Conservation (phyloP, 495 filamentous ascomycete genomes). For the Margaritispora aquatica region DNA sequence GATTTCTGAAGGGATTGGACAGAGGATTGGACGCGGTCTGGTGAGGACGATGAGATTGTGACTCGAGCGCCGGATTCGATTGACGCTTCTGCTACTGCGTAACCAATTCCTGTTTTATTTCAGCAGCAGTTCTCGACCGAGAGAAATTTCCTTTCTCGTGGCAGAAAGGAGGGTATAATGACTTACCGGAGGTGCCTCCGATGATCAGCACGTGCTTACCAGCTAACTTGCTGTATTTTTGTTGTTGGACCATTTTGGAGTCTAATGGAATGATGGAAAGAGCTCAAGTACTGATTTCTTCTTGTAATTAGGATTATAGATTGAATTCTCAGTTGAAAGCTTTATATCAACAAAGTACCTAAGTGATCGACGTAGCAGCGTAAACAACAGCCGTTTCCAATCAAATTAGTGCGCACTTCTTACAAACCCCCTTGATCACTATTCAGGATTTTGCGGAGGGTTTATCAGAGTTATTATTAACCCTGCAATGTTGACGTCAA, state of each 20-base stretch:
- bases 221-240: slow-evolving; percentile 18
- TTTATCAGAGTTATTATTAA: too few relatives aligned
- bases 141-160: neutral
- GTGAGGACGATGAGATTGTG: slow-evolving; percentile 47
- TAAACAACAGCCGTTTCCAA: too few relatives aligned
- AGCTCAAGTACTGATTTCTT: neutral
- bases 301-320: neutral
- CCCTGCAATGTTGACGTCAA: too few relatives aligned
- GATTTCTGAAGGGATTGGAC: slow-evolving; percentile 30
- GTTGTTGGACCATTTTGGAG: slow-evolving; percentile 1
- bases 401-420: too few relatives aligned
- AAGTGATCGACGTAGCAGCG: too few relatives aligned
- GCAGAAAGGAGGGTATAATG: neutral
- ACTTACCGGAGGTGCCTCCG: slow-evolving; percentile 15
- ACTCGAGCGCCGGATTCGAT: slow-evolving; percentile 45
- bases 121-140: neutral
- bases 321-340: too few relatives aligned
- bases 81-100: slow-evolving; percentile 42
- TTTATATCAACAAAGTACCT: too few relatives aligned
- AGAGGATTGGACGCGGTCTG: slow-evolving; percentile 33
- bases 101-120: slow-evolving; percentile 42
- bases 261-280: too few relatives aligned
- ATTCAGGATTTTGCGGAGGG: too few relatives aligned
- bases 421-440: too few relatives aligned
- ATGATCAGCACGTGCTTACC: slow-evolving; percentile 21